Conservation (phyloP, 2,329 filamentous ascomycete species). For the Monilinia laxa region DNA sequence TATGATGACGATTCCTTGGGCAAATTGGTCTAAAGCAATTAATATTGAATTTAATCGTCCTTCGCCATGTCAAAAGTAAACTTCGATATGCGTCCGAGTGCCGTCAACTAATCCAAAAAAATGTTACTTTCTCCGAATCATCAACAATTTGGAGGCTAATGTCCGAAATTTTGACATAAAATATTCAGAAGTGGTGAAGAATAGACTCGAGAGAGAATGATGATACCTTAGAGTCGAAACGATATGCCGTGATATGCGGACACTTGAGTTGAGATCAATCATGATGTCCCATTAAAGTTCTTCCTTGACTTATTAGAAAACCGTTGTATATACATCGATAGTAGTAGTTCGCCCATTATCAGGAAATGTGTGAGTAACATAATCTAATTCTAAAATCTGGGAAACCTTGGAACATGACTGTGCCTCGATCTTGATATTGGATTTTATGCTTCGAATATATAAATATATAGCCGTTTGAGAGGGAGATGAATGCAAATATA, state of each 20-base stretch:
- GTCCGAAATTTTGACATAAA: neutral
- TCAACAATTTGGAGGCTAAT: neutral
- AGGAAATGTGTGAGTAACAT: no score
- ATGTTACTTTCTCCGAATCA: neutral
- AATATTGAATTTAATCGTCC: conserved; percentile 1
- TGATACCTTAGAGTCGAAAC: neutral
- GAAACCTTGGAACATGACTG: neutral
- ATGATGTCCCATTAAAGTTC: conserved; percentile 8
- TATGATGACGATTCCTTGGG: conserved; percentile 3
- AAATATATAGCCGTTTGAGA: no score
- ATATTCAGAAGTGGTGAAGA: no score
- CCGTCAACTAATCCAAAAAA: conserved; percentile 8
- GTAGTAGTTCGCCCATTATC: no score
- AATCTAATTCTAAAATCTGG: no score
- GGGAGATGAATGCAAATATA: no score
- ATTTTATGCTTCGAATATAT: neutral
- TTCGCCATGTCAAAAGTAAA: neutral
- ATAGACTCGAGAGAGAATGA: neutral
- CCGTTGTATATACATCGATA: no score
- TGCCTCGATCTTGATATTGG: conserved; percentile 1
- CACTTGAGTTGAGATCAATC: neutral
- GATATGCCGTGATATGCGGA: neutral
- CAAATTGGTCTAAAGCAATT: neutral
- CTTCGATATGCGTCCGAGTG: neutral
- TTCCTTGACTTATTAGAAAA: neutral